Evolutionary conservation across 1,284 basidiomycete genomes (phyloP), one percentile per base, ranked within the genome.

Genomic region (Coniferiporia weirii): DNA sequence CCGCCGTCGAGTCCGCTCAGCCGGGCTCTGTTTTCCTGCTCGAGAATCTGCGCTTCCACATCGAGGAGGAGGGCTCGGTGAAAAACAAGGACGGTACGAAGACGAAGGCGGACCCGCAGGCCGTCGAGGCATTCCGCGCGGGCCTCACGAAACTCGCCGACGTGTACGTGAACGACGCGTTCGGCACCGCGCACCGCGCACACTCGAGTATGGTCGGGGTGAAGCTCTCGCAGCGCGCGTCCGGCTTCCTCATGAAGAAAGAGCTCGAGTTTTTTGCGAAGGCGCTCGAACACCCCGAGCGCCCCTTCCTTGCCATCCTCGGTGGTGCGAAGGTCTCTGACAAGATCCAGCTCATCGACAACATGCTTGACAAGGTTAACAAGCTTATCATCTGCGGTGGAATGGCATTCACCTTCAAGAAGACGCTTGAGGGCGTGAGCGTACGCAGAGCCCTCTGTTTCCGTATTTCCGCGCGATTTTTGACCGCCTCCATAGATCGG

Each of bases 341-440:
- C 78, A 99, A 99, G 81, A 98, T 99, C 68, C 93, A 95, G 75
- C 81, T 99, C 62, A 99, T 99, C 71, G 96, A 99, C 71, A 98
- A 98, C 79, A 92, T 99, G 91, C 83, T 99, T 64, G 95, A 98
- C 80, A 97, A 98, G 85, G 95, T 99, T 75, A 81, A 99, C 79
- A 92, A 90, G 56, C 79, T 99, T 66, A 98, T 99, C 75, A 93
- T 99, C 68, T 93, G 93, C 68, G 97, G 97, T 71, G 96, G 96
- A 51, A 99, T 99, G 96, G 93, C 94, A 52, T 99, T 98, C 78
- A 99, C 96, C 63, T 99, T 99, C 83, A 96, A 97, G 78, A 99
- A 98, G 81, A 91, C 87, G 6, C 80, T 98, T 56, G 82, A 98
- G 63, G 81, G 84, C 65, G 82, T 96, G 61, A 69, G 85, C 52